Conservation (phyloP, 176 grass and related monocot species). For the Secale cereale region DNA sequence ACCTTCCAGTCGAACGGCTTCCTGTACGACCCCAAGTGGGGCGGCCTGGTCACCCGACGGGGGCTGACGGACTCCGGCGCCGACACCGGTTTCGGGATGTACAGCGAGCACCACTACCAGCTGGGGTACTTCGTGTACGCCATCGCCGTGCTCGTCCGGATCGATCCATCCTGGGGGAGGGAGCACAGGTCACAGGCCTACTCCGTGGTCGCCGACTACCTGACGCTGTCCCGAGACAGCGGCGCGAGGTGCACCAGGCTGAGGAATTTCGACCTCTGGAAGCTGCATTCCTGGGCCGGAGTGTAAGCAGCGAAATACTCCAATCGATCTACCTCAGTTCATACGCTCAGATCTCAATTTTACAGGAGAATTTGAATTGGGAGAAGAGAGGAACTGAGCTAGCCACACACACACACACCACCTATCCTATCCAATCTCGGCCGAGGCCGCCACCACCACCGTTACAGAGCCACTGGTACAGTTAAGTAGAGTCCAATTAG, state of each 20-base stretch:
- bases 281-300: conserved; percentile 89
- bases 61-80: conserved; percentile 50
- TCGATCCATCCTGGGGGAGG: conserved; percentile 68
- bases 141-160: conserved; percentile 70
- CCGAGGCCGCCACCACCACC: too few relatives aligned
- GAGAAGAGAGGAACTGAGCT: too few relatives aligned
- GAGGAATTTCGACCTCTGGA: conserved; percentile 80
- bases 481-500: too few relatives aligned
- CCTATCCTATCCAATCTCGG: too few relatives aligned
- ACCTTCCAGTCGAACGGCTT: conserved; percentile 70
- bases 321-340: too few relatives aligned
- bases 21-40: conserved; percentile 64
- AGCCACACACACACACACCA: too few relatives aligned
- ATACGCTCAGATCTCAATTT: too few relatives aligned
- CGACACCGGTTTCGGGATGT: conserved; percentile 79
- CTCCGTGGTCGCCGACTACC: conserved; percentile 66
- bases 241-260: conserved; percentile 48
- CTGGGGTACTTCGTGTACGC: conserved; percentile 93
- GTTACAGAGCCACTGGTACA: too few relatives aligned
- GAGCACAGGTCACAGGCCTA: conserved; percentile 69
- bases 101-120: conserved; percentile 92
- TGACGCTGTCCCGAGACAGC: conserved; percentile 54
- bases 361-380: too few relatives aligned
- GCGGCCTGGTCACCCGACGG: conserved; percentile 64
- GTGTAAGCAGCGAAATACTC: too few relatives aligned